These are phyloP conservation scores for Podosphaera xanthii DNA, from an alignment of 2,329 filamentous ascomycete species.

Conservation along the genomic window DNA sequence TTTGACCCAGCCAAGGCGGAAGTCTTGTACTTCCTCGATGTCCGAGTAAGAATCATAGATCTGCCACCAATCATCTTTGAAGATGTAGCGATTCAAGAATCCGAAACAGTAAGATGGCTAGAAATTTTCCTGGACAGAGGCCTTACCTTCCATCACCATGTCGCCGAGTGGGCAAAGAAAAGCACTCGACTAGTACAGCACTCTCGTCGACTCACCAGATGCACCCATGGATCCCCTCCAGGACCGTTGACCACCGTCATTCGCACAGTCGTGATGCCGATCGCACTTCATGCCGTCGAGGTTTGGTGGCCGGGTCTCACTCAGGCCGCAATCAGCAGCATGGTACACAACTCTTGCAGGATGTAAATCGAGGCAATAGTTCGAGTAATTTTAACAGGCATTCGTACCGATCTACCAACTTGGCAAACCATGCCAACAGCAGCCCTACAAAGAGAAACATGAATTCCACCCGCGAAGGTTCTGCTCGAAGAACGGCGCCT, in stretches of 20 bases:
- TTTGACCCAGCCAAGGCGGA: no score
- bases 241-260: no score
- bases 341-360: neutral
- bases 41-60: neutral
- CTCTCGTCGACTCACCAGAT: neutral
- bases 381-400: neutral
- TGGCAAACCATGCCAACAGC: neutral
- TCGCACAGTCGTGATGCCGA: no score
- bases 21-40: neutral
- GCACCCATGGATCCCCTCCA: no score
- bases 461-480: neutral
- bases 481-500: neutral
- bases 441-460: neutral
- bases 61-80: neutral
- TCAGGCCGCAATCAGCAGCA: neutral
- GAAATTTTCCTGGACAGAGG: neutral
- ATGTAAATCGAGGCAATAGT: neutral
- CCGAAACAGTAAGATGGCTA: neutral
- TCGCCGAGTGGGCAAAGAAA: neutral
- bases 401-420: neutral
- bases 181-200: neutral
- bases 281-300: neutral
- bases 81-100: neutral
- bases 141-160: neutral
- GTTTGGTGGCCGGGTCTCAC: neutral